Percentiles rank a stretch among this genome's conserved stretches.
Conservation (phyloP, 208 protist genomes). For the Crithidia bombi region DNA sequence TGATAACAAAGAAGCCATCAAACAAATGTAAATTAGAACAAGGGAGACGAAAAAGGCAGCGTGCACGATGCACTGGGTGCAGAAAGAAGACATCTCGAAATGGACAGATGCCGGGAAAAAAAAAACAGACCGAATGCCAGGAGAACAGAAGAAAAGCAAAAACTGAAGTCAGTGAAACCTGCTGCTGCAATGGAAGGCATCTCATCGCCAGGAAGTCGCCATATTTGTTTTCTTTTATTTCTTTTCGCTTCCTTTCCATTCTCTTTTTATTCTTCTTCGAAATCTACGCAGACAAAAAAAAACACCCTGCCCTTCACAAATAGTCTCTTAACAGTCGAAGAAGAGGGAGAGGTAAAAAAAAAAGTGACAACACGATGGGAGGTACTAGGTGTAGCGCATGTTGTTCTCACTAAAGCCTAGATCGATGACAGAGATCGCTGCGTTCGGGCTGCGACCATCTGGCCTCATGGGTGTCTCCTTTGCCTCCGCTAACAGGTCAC, state of each 20-base stretch:
- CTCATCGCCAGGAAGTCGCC: neutral
- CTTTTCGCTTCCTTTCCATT: no score
- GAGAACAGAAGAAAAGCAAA: constrained; percentile 9
- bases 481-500: neutral
- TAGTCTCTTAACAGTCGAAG: neutral
- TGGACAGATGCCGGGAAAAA: neutral
- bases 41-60: no score
- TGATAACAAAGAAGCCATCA: constrained; percentile 17
- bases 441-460: constrained; percentile 4
- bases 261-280: no score
- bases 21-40: constrained; percentile 4
- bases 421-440: constrained; percentile 20
- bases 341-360: neutral
- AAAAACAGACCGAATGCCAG: neutral
- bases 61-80: no score
- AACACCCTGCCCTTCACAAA: neutral
- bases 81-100: no score
- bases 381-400: neutral
- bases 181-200: no score
- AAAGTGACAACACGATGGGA: neutral
- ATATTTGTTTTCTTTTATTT: no score
- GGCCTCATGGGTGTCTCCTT: neutral
- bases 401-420: constrained; percentile 22
- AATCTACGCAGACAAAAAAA: neutral
- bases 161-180: no score